Evolutionary conservation across 2,329 filamentous ascomycete species (phyloP).

Genomic region (Xylaria sp.): DNA sequence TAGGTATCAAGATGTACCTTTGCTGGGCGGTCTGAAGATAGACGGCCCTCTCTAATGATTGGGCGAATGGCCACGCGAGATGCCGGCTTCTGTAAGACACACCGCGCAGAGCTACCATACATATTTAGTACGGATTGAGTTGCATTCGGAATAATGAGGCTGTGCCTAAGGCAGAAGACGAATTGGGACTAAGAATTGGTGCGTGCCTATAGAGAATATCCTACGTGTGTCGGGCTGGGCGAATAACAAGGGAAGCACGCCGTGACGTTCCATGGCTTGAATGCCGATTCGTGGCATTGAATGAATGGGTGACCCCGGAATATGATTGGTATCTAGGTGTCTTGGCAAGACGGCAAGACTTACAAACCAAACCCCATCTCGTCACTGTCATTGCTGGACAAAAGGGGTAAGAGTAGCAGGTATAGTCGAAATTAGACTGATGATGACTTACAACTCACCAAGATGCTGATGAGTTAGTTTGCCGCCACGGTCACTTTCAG

Average conservation of each 20-base stretch:
- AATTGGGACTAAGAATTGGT: conserved; percentile 15
- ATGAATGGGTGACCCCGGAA: conserved; percentile 14
- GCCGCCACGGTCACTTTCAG: not conserved
- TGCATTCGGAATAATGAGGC: conserved; percentile 24
- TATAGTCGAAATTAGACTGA: not conserved
- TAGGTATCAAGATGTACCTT: conserved; percentile 4
- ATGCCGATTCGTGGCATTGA: conserved; percentile 17
- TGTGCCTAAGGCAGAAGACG: not conserved
- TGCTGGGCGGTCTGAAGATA: not conserved
- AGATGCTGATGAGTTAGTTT: conserved; percentile 7
- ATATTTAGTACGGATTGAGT: conserved; percentile 5
- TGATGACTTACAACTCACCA: not conserved
- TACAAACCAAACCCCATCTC: conserved; percentile 4
- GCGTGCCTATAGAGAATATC: conserved; percentile 9
- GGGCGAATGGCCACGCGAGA: conserved; percentile 28
- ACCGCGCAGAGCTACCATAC: conserved; percentile 4
- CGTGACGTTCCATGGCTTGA: conserved; percentile 11
- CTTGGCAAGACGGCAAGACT: conserved; percentile 9
- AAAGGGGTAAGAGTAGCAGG: not conserved
- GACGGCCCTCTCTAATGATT: conserved; percentile 12
- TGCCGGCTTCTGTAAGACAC: conserved; percentile 19
- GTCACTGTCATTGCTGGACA: not conserved
- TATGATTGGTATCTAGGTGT: not conserved
- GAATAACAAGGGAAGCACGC: conserved; percentile 10
- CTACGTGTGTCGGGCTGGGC: not conserved